These are phyloP conservation scores for Chaetomium strumarium DNA, from an alignment of 2,329 filamentous ascomycete species.

Conservation along the genomic window DNA sequence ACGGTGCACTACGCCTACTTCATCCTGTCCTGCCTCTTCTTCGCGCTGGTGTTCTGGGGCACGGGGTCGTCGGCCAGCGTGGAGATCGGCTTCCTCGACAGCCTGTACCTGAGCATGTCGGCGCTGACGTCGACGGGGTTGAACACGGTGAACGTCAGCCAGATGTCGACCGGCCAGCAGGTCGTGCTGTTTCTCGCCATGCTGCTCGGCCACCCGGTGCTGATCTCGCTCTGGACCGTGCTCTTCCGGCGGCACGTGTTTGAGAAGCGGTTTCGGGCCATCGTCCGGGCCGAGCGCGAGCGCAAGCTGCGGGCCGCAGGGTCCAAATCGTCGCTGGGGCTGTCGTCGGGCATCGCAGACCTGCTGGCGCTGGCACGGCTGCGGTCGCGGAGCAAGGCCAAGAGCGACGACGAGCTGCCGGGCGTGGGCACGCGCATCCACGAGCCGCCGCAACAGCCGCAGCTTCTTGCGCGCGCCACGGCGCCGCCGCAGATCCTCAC, in stretches of 20 bases:
- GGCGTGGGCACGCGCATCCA: background rate
- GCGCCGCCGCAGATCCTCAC: too few species aligned
- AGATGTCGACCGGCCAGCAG: conserved; percentile 62
- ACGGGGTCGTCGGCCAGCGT: conserved; percentile 43
- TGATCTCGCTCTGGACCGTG: conserved; percentile 59
- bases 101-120: conserved; percentile 57
- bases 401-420: background rate
- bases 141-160: conserved; percentile 56
- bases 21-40: conserved; percentile 45
- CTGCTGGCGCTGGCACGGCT: conserved; percentile 21
- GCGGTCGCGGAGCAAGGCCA: background rate
- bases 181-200: conserved; percentile 57
- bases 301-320: conserved; percentile 17
- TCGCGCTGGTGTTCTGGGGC: conserved; percentile 55
- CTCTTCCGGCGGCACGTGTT: conserved; percentile 56
- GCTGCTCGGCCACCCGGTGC: conserved; percentile 57
- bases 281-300: conserved; percentile 41
- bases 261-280: conserved; percentile 51
- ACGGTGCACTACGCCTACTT: conserved; percentile 64
- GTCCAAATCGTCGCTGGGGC: conserved; percentile 23
- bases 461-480: background rate
- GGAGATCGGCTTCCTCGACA: conserved; percentile 53
- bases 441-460: background rate
- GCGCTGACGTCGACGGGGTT: conserved; percentile 63
- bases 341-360: conserved; percentile 20